Base-by-base conservation (phyloP, 805 yeast genomes). In the Kuraishia piskuri region DNA sequence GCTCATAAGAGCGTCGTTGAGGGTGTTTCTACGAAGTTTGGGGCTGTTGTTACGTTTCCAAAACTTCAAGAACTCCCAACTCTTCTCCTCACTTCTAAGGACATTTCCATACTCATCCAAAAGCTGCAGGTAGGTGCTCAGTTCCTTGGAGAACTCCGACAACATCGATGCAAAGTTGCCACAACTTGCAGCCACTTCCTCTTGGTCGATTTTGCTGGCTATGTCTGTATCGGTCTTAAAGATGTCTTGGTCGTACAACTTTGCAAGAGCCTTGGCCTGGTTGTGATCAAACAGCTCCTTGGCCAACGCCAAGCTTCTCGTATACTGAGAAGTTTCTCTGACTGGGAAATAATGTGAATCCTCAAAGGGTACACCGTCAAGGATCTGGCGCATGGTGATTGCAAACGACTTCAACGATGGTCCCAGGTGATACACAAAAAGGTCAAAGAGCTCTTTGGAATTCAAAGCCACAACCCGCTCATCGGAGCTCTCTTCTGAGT, bases 171-270 rank as follows among this genome's bases (percentile, higher is more conserved):
- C 76, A 62, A 88, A 88, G 63, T 88, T 86, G 1, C 91, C 92
- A 69, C 94, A 87, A 49, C 88, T 79, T 0, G 96, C 95, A 1
- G 91, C 87, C 2, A 88, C 86, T 58, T 86, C 90, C 67, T 88
- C 95, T 59, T 84, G 86, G 55, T 83, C 85, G 1, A 84, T 74
- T 55, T 74, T 78, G 46, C 74, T 65, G 23, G 67, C 65, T 62
- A 61, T 68, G 50, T 69, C 72, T 2, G 62, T 58, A 46, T 60
- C 74, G 61, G 55, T 62, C 54, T 70, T 68, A 63, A 83, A 83
- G 7, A 79, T 68, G 3, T 76, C 76, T 60, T 83, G 81, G 2
- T 73, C 67, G 59, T 88, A 88, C 17, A 88, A 66, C 56, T 73
- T 75, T 40, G 74, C 74, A 53, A 88, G 76, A 0, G 92, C 82